These are phyloP conservation scores for Raphanus hybrid DNA, from an alignment of 441 rosid genomes.

Conservation along the genomic window DNA sequence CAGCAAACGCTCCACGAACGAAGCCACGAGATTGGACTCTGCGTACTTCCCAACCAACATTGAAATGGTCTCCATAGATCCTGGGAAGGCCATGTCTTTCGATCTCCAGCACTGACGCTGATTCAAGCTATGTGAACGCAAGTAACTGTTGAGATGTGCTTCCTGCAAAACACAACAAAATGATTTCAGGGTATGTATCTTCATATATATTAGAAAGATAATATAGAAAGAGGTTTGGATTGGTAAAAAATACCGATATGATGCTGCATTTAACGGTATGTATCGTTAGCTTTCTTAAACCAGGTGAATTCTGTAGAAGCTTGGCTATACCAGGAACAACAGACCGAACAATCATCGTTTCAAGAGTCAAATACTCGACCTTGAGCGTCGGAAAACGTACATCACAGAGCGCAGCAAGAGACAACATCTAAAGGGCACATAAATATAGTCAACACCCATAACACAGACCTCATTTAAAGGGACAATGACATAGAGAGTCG, in stretches of 20 bases:
- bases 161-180: slow-evolving; percentile 22
- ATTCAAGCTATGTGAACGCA: slow-evolving; percentile 28
- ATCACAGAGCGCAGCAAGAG: slow-evolving; percentile 32
- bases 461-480: too few species aligned
- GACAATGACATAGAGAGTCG: too few species aligned
- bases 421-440: slow-evolving; percentile 27
- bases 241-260: slow-evolving; percentile 34
- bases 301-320: slow-evolving; percentile 32
- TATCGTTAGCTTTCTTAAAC: slow-evolving; percentile 25
- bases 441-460: not conserved
- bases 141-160: slow-evolving; percentile 32
- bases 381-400: slow-evolving; percentile 35
- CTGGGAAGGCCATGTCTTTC: slow-evolving; percentile 24
- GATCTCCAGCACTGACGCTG: slow-evolving; percentile 38
- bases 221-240: not conserved
- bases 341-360: slow-evolving; percentile 42
- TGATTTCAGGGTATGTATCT: not conserved
- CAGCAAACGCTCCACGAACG: slow-evolving; percentile 38
- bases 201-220: not conserved
- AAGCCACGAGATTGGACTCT: slow-evolving; percentile 34
- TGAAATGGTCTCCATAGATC: slow-evolving; percentile 34
- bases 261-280: slow-evolving; percentile 39
- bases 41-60: slow-evolving; percentile 39
- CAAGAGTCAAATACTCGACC: slow-evolving; percentile 30
- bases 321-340: slow-evolving; percentile 35